Base-by-base conservation (phyloP, 225 moss, liverwort and hornwort genomes). In the Ulota crispa region DNA sequence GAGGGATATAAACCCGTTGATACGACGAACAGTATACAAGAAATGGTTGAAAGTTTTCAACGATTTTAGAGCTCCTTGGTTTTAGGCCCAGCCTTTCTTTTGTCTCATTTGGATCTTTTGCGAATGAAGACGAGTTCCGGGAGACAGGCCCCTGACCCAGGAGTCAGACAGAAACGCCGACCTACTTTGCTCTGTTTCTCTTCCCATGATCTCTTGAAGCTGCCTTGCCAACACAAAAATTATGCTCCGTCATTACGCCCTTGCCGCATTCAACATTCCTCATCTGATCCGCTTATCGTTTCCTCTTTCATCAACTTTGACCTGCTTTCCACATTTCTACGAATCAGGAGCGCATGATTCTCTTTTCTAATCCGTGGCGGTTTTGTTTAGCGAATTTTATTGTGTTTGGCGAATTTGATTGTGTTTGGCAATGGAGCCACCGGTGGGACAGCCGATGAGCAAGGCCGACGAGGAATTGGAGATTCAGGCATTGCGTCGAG, bases 401-500 rank as follows among this genome's bases (percentile, higher is more conserved):
- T 7, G 21, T 47, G 8, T 63, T 45, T 50, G 27, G 45, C 72
- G 41, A 71, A 32, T 10, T 32, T 9, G 2, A 45, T 71, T 7
- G 21, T 47, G 8, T 63, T 45, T 50, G 27, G 45, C 72, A 20
- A 88, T 88, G 88, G 88, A 88, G 83, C 88, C 88, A 57, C 85
- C 85, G 73, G 80, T 89, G 82, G 90, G 90, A 73, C 77, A 71
- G 62, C 85, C 77, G 53, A 88, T 89, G 89, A 93, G 87, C 87
- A 93, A 90, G 76, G 78, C 92, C 4, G 94, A 94, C 23, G 89
- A 92, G 78, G 91, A 84, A 76, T 70, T 90, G 63, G 94, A 94
- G 83, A 82, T 91, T 77, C 85, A 92, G 88, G 94, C 94, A 62
- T 85, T 94, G 79, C 94, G 94, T 60, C 94, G 94, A 68, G 94